A percentile compares a stretch with the other conserved stretches of the same genome.
These are phyloP conservation scores for Malassezia equina DNA, from an alignment of 1,284 basidiomycete species.

Conservation along the genomic window DNA sequence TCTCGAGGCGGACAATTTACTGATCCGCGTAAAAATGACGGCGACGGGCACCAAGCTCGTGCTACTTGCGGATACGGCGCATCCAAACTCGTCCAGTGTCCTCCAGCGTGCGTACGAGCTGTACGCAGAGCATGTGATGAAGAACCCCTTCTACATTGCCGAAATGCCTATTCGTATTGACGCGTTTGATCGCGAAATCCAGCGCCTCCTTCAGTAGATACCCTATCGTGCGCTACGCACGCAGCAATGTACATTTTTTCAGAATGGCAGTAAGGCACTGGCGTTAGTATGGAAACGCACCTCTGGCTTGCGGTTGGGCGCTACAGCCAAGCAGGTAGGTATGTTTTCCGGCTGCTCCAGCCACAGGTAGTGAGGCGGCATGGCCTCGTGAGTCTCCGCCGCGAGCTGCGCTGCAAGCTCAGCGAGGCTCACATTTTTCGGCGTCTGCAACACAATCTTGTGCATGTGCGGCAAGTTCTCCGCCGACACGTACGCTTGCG, in stretches of 20 bases:
- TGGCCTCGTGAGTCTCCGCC: constrained; percentile 14
- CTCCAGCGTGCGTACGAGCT: constrained; percentile 72
- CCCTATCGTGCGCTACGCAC: constrained; percentile 17
- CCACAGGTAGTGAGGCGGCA: constrained; percentile 52
- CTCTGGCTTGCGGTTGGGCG: constrained; percentile 53
- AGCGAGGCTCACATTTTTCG: constrained; percentile 25
- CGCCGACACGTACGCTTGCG: constrained; percentile 23
- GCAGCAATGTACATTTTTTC: constrained; percentile 51
- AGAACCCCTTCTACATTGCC: constrained; percentile 95
- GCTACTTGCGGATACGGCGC: constrained; percentile 67
- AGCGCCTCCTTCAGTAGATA: constrained; percentile 22
- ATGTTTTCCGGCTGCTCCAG: constrained; percentile 55
- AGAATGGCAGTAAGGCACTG: constrained; percentile 49
- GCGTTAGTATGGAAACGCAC: constrained; percentile 8
- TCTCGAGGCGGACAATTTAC: constrained; percentile 87
- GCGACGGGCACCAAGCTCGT: constrained; percentile 99
- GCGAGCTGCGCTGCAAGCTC: constrained; percentile 40
- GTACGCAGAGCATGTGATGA: constrained; percentile 91
- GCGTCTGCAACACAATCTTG: constrained; percentile 43
- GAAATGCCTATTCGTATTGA: constrained; percentile 96
- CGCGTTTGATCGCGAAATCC: constrained; percentile 63
- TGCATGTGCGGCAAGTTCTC: constrained; percentile 32
- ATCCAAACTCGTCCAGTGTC: constrained; percentile 53
- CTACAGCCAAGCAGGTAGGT: constrained; percentile 55
- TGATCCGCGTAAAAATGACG: constrained; percentile 77